Percentiles rank a stretch among this genome's conserved stretches.
These are phyloP conservation scores for Ceratocystis eucalypticola DNA, from an alignment of 2,329 filamentous ascomycete species.

Conservation along the genomic window DNA sequence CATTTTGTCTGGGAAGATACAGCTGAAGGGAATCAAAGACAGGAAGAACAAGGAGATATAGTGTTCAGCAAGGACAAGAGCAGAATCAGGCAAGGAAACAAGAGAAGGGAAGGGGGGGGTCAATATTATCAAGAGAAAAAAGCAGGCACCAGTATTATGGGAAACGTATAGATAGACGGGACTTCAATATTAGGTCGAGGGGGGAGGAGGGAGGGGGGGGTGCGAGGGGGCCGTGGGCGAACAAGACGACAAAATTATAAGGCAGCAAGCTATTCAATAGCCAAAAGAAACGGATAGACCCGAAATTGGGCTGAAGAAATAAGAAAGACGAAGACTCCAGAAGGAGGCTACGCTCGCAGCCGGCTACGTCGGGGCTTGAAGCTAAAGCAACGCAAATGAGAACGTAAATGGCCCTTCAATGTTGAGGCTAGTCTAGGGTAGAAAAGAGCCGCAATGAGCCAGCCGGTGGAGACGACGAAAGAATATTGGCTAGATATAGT, in stretches of 20 bases:
- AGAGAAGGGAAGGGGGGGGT: background rate
- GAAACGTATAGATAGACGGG: background rate
- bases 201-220: background rate
- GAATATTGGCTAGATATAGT: background rate
- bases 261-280: background rate
- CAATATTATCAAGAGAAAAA: background rate
- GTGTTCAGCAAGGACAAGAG: background rate
- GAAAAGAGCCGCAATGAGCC: background rate
- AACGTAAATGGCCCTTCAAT: background rate
- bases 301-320: constrained; percentile 2
- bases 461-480: background rate
- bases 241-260: background rate
- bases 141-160: background rate
- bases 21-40: background rate
- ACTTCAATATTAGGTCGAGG: background rate
- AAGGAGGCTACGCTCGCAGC: background rate
- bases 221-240: background rate
- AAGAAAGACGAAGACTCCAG: constrained; percentile 3
- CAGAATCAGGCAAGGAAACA: background rate
- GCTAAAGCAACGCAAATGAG: background rate
- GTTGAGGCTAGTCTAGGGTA: background rate
- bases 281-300: background rate
- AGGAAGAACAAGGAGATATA: background rate
- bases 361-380: constrained; percentile 10
- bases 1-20: constrained; percentile 11